phyloP scores from a whole-genome alignment of 164 flowering plant genomes.

The Aristolochia fimbriata region DNA sequence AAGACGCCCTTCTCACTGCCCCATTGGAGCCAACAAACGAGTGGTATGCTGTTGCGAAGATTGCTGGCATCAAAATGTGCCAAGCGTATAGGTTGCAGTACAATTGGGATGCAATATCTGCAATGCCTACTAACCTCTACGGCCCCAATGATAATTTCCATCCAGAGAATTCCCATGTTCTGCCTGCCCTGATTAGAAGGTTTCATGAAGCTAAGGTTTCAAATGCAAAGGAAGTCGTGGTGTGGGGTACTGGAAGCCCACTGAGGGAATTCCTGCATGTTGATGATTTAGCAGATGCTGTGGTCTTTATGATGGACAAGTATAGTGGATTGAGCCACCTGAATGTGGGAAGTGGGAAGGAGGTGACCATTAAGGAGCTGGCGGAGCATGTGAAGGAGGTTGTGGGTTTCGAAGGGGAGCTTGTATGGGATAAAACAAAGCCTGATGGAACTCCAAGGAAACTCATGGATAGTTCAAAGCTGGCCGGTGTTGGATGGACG shows the following conservation, averaged over 20 bases:
- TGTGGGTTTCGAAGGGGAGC: slow-evolving; percentile 70
- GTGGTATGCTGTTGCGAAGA: slow-evolving; percentile 89
- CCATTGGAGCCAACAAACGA: slow-evolving; percentile 92
- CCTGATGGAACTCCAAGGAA: slow-evolving; percentile 96
- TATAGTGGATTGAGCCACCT: slow-evolving; percentile 67
- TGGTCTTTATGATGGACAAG: slow-evolving; percentile 67
- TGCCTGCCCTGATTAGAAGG: slow-evolving; percentile 83
- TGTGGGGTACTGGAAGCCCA: slow-evolving; percentile 90
- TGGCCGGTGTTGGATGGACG: slow-evolving; percentile 65
- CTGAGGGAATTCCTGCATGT: slow-evolving; percentile 86
- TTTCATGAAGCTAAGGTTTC: slow-evolving; percentile 78
- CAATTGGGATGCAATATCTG: slow-evolving; percentile 67
- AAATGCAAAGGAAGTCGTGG: slow-evolving; percentile 66
- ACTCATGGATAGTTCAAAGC: slow-evolving; percentile 88
- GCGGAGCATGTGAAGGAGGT: slow-evolving; percentile 86
- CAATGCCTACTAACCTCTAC: slow-evolving; percentile 80
- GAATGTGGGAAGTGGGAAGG: slow-evolving; percentile 92
- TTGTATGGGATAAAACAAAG: slow-evolving; percentile 77
- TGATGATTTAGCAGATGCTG: slow-evolving; percentile 86
- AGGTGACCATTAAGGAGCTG: slow-evolving; percentile 75
- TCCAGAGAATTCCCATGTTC: slow-evolving; percentile 84
- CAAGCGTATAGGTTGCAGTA: slow-evolving; percentile 68
- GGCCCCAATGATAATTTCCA: slow-evolving; percentile 91
- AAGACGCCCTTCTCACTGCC: slow-evolving; percentile 62
- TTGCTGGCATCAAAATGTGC: slow-evolving; percentile 90